Percentiles rank a stretch among this genome's conserved stretches.
Evolutionary conservation across 352 stramenopile genomes (phyloP).

Genomic region (Plasmopara viticola): DNA sequence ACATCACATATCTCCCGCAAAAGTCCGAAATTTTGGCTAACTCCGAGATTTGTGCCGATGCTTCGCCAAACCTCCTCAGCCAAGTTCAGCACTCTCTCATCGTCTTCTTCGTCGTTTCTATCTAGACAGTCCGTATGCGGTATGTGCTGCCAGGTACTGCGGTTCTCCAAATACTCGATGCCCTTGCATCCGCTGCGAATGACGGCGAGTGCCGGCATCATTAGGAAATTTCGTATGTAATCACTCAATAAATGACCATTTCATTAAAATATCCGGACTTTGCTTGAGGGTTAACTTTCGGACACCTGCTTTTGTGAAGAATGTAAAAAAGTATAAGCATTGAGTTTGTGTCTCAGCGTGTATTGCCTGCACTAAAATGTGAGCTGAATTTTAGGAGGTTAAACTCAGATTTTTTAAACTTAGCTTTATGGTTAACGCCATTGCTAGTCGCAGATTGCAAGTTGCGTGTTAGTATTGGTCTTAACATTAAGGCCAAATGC

Average conservation of each 20-base stretch:
- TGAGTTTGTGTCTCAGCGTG: too few relatives aligned
- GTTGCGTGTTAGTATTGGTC: too few relatives aligned
- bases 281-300: too few relatives aligned
- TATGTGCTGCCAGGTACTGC: constrained; percentile 30
- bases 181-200: constrained; percentile 57
- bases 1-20: constrained; percentile 44
- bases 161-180: constrained; percentile 61
- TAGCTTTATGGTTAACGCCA: too few relatives aligned
- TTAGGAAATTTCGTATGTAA: neutral
- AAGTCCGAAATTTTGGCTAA: constrained; percentile 28
- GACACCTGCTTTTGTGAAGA: too few relatives aligned
- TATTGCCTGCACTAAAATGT: too few relatives aligned
- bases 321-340: too few relatives aligned
- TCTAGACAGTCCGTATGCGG: constrained; percentile 18
- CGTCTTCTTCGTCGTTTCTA: constrained; percentile 26
- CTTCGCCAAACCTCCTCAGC: constrained; percentile 17
- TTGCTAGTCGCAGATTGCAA: too few relatives aligned
- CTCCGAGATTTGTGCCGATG: constrained; percentile 3
- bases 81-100: constrained; percentile 19
- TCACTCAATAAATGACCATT: neutral
- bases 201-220: constrained; percentile 67
- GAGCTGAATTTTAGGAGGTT: too few relatives aligned
- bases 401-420: too few relatives aligned
- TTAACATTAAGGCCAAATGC: too few relatives aligned
- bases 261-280: too few relatives aligned